Conservation (phyloP, 2,329 filamentous ascomycete species). For the Cladophialophora yegresii region DNA sequence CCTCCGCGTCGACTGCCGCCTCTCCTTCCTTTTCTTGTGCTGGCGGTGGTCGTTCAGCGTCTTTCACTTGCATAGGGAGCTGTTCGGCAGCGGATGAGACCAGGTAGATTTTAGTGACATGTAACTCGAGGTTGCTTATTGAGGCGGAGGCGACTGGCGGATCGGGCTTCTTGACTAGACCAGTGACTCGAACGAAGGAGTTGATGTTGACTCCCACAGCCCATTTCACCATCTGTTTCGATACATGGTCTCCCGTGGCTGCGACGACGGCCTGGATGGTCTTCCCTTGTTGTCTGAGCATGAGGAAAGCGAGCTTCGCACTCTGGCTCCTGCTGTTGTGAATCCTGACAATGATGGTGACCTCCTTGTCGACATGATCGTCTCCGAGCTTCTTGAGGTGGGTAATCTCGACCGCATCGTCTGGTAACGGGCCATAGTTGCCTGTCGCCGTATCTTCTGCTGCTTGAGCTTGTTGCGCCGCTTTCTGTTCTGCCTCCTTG, state of each 20-base stretch:
- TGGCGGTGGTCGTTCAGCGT: conserved; percentile 53
- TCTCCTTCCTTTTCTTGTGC: conserved; percentile 50
- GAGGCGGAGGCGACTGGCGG: conserved; percentile 87
- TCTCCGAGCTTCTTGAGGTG: conserved; percentile 65
- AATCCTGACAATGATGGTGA: conserved; percentile 77
- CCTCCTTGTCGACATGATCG: conserved; percentile 65
- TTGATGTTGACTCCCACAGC: conserved; percentile 72
- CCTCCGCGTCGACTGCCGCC: conserved; percentile 51
- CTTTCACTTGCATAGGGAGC: conserved; percentile 62
- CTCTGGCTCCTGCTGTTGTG: conserved; percentile 87
- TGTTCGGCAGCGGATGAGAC: conserved; percentile 65
- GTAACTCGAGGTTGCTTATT: conserved; percentile 78
- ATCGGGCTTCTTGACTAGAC: conserved; percentile 74
- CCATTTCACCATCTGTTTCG: conserved; percentile 94
- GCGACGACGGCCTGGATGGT: conserved; percentile 78
- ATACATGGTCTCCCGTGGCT: conserved; percentile 62
- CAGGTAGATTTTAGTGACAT: conserved; percentile 81
- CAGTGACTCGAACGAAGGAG: conserved; percentile 80
- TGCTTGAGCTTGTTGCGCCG: conserved; percentile 32
- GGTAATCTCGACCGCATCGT: conserved; percentile 57
- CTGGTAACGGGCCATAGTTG: conserved; percentile 73
- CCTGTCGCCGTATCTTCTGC: conserved; percentile 64
- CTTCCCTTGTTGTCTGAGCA: conserved; percentile 76
- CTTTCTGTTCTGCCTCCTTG: conserved; percentile 48
- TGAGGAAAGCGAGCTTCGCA: conserved; percentile 88